A percentile compares a stretch with the other conserved stretches of the same genome.
These are phyloP conservation scores for Alternaria novae-zelandiae DNA, from an alignment of 2,329 filamentous ascomycete species.

Conservation along the genomic window DNA sequence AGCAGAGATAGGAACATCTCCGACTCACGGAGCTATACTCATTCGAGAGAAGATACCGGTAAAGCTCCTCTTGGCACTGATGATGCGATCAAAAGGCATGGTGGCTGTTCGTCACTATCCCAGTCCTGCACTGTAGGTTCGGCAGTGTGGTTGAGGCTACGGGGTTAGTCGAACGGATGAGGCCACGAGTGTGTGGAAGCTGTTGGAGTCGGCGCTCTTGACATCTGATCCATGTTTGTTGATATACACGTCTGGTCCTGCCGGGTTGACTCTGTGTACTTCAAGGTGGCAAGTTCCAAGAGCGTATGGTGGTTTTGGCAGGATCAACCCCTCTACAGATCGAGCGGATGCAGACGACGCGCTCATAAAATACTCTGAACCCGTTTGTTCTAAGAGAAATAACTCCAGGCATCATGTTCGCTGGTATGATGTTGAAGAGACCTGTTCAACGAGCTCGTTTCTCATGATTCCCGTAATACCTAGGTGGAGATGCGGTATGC, in stretches of 20 bases:
- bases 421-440: background rate
- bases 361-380: background rate
- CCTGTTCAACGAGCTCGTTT: background rate
- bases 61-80: slow-evolving; percentile 40
- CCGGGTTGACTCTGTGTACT: background rate
- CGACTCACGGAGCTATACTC: background rate
- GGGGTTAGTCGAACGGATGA: background rate
- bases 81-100: slow-evolving; percentile 36
- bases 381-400: background rate
- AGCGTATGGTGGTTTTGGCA: background rate
- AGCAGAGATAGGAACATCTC: background rate
- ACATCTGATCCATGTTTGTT: slow-evolving; percentile 14
- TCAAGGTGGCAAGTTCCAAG: background rate
- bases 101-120: slow-evolving; percentile 16
- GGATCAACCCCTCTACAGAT: background rate
- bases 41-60: slow-evolving; percentile 33
- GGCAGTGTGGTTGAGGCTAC: background rate
- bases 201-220: slow-evolving; percentile 1
- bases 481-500: background rate
- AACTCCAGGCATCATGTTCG: background rate
- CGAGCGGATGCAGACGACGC: background rate
- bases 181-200: background rate
- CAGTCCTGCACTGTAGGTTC: background rate
- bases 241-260: slow-evolving; percentile 13
- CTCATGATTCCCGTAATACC: background rate